Base-by-base conservation (phyloP, 202 grass and related monocot genomes). In the Setaria viridis region DNA sequence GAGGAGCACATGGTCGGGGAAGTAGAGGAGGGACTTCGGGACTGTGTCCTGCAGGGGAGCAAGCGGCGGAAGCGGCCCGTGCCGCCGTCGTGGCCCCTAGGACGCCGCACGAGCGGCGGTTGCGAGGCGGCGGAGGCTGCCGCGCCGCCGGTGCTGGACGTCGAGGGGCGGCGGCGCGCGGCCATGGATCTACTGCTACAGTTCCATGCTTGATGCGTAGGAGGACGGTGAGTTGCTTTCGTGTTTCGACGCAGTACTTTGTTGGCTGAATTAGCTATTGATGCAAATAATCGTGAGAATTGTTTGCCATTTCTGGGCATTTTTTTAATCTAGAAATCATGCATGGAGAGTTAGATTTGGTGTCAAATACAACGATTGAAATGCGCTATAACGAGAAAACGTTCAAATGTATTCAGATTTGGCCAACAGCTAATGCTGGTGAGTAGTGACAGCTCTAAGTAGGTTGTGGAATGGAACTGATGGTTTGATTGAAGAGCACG, bases 161-260 rank as follows among this genome's bases (percentile, higher is more conserved):
- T 67, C 47, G 81, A 73, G 41, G 67, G 17, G 25, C 72, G 71
- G 72, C 88, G 83, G 47, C 83, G 78, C 17, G 82, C 83, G 11
- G 64, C 88, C 65, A 86, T 90, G 83, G 88, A 90, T 86, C 83
- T 90, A 0, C 70, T 86, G 53, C 53, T 86, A 11, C 88, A 90
- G 78, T 90, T 90, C 56, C 88, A 82, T 73, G 88, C 70, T 53
- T 90, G 68, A 86, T 78, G 88, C 62, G 32, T 20, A 66, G 39
- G 46, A 35, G 45, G 51, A 67, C 81, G 72, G 83, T 82, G n/a
- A 80, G 11, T 25, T 45, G 20, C 4, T 35, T 41, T 57, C 34
- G 4, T 58, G 11, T 11, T 48, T 79, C 43, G 29, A 13, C 0
- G 20, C 12, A 1, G 4, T 70, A 77, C 21, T 7, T n/a, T 30